phyloP scores from a whole-genome alignment of 2,329 filamentous ascomycete species.

The Chaetomium sp. region DNA sequence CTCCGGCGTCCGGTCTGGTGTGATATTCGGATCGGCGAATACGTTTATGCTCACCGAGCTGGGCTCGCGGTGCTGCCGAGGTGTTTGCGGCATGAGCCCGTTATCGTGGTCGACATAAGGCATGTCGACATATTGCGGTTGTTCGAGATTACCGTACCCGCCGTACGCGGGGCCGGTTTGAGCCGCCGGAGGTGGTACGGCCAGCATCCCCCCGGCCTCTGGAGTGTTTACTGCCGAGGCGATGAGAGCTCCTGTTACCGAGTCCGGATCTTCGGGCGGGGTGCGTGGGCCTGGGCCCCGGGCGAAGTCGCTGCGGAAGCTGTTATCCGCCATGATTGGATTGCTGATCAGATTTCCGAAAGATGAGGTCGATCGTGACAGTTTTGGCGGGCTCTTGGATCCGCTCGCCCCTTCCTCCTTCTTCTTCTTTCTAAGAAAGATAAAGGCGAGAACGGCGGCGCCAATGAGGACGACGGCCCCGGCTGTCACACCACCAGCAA shows the following conservation, averaged over 20 bases:
- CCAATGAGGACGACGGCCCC: conserved; percentile 49
- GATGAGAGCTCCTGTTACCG: conserved; percentile 23
- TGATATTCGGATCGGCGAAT: conserved; percentile 49
- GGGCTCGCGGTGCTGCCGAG: conserved; percentile 45
- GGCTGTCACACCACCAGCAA: conserved; percentile 53
- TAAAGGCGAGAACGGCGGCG: conserved; percentile 44
- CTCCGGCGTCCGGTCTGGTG: conserved; percentile 41
- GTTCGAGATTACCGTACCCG: conserved; percentile 33
- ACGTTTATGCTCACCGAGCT: conserved; percentile 56
- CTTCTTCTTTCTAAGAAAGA: conserved; percentile 43
- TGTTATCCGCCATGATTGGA: conserved; percentile 50
- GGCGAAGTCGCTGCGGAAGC: conserved; percentile 55
- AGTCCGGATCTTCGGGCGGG: conserved; percentile 17
- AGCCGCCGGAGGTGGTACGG: conserved; percentile 7
- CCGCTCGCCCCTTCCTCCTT: conserved; percentile 30
- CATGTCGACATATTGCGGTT: conserved; percentile 25
- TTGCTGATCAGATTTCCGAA: conserved; percentile 60
- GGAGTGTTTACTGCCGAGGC: conserved; percentile 22
- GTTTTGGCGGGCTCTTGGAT: conserved; percentile 33
- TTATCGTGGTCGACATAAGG: conserved; percentile 18
- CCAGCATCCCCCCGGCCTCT: conserved; percentile 12
- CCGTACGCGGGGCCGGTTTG: conserved; percentile 32
- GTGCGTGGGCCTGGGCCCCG: conserved; percentile 19
- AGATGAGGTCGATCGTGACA: conserved; percentile 42
- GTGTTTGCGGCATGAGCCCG: conserved; percentile 35